Conservation (phyloP, 768 basidiomycete genomes). For the Hebeloma cylindrosporum region DNA sequence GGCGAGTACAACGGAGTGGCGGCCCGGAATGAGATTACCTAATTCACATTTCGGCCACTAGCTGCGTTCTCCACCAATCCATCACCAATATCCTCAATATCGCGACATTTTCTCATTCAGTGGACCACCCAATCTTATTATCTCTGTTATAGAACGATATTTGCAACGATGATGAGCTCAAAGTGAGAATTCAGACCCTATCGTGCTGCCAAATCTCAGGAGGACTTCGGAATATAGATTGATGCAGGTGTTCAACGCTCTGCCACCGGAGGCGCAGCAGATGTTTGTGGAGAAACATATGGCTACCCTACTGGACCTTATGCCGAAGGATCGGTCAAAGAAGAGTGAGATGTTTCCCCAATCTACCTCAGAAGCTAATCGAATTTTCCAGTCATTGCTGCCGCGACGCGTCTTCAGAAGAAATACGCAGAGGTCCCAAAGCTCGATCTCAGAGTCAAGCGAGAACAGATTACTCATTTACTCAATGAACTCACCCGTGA, state of each 20-base stretch:
- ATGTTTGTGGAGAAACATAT: constrained; percentile 51
- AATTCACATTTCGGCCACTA: too few relatives aligned
- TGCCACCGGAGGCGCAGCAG: constrained; percentile 56
- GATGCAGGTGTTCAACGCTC: constrained; percentile 42
- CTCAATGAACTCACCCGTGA: constrained; percentile 55
- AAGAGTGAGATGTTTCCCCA: constrained; percentile 30
- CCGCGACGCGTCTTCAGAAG: constrained; percentile 40
- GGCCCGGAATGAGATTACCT: too few relatives aligned
- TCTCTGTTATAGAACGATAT: too few relatives aligned
- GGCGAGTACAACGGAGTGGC: too few relatives aligned
- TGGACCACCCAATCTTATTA: too few relatives aligned
- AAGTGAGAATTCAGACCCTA: not conserved
- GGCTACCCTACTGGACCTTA: constrained; percentile 44
- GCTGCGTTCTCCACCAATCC: too few relatives aligned
- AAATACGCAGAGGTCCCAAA: constrained; percentile 41
- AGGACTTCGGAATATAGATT: constrained; percentile 36
- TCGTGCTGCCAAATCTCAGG: not conserved
- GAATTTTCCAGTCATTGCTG: constrained; percentile 30
- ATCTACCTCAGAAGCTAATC: not conserved
- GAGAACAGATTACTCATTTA: constrained; percentile 51
- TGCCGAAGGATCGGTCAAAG: constrained; percentile 37
- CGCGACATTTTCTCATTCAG: too few relatives aligned
- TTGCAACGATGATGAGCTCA: constrained; percentile 12
- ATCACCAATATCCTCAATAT: too few relatives aligned
- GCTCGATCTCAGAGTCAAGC: constrained; percentile 54